Evolutionary conservation across 2,329 filamentous ascomycete genomes (phyloP).

Genomic region (Cyphellophora attinorum): DNA sequence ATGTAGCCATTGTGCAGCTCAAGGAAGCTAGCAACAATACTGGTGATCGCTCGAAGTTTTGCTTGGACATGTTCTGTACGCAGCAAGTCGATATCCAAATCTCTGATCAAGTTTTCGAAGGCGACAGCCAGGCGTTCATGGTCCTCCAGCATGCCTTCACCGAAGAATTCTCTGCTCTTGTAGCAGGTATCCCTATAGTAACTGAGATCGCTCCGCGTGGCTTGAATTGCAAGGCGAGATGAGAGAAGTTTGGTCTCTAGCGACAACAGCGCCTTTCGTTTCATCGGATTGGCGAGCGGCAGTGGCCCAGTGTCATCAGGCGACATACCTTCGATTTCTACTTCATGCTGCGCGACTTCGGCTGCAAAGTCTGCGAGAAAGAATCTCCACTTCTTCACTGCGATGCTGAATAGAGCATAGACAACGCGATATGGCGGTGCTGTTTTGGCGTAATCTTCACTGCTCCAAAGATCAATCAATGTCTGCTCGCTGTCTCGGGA

Average conservation of each 20-base stretch:
- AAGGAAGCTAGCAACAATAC: conserved; percentile 5
- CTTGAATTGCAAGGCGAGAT: conserved; percentile 1
- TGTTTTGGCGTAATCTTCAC: background rate
- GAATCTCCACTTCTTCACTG: background rate
- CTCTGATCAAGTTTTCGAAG: background rate
- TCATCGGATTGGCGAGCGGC: background rate
- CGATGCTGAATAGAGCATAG: background rate
- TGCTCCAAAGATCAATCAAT: conserved; percentile 2
- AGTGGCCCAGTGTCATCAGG: conserved; percentile 4
- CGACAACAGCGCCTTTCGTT: conserved; percentile 3
- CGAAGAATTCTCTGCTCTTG: conserved; percentile 1
- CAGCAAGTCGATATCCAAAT: background rate
- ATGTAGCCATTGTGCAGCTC: conserved; percentile 5
- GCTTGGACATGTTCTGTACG: conserved; percentile 2
- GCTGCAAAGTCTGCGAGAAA: background rate
- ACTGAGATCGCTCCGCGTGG: background rate
- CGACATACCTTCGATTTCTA: conserved; percentile 1
- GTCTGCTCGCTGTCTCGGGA: background rate
- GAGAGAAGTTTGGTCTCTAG: conserved; percentile 3
- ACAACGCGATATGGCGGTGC: background rate
- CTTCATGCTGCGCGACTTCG: background rate
- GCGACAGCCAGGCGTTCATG: conserved; percentile 1
- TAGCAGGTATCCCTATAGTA: background rate
- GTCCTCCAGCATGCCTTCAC: background rate
- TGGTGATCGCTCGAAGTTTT: conserved; percentile 1